Conservation (phyloP, 257 asterid genomes). For the Dorcoceras hygrometricum region DNA sequence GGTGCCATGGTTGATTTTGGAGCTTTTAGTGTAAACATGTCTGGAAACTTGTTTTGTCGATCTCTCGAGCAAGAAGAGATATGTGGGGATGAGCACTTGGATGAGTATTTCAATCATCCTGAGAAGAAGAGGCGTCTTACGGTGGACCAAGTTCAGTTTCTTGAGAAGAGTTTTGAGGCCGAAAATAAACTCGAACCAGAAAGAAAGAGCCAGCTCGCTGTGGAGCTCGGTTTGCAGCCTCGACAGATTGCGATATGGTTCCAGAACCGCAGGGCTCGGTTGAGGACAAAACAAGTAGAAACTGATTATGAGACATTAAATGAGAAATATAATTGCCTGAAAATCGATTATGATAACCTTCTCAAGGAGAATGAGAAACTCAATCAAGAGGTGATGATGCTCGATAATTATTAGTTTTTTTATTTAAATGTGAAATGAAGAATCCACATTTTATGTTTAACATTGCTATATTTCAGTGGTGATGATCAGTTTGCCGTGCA, state of each 20-base stretch:
- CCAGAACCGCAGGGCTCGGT: constrained; percentile 52
- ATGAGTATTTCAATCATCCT: constrained; percentile 39
- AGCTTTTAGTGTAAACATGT: constrained; percentile 28
- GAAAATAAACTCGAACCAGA: constrained; percentile 57
- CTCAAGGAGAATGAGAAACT: constrained; percentile 46
- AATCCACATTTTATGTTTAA: not conserved
- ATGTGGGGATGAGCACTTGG: constrained; percentile 33
- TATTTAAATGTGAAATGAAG: not conserved
- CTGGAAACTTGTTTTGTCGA: constrained; percentile 26
- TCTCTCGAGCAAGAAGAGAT: constrained; percentile 37
- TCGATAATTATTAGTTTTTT: not conserved
- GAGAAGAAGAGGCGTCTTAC: constrained; percentile 58
- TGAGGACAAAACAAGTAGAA: constrained; percentile 45
- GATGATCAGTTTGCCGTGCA: constrained; percentile 21
- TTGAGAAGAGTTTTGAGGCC: constrained; percentile 44
- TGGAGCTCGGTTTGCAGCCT: constrained; percentile 47
- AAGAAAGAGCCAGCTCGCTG: constrained; percentile 45
- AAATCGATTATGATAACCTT: constrained; percentile 39
- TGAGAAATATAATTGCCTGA: constrained; percentile 34
- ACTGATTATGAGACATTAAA: constrained; percentile 36
- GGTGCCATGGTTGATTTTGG: constrained; percentile 44
- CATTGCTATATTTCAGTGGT: constrained; percentile 9
- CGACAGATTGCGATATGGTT: constrained; percentile 54
- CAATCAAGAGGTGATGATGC: constrained; percentile 32
- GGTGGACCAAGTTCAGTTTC: constrained; percentile 44